A percentile compares a stretch with the other conserved stretches of the same genome.
Evolutionary conservation across 2,329 filamentous ascomycete genomes (phyloP).

Genomic region (Talaromyces atroroseus): DNA sequence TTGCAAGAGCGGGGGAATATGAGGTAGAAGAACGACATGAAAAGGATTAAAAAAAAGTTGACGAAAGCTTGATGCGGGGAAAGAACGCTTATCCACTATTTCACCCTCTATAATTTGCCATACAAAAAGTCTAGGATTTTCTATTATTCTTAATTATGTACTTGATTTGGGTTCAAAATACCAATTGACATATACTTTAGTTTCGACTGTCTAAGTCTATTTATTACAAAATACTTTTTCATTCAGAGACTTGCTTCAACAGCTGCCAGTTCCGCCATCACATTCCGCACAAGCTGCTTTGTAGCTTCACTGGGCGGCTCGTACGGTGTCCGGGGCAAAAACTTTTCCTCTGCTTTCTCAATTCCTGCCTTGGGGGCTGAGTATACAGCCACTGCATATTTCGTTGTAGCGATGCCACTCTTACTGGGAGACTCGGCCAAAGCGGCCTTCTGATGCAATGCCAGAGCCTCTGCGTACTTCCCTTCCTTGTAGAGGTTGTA

Average conservation of each 20-base stretch:
- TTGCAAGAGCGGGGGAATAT: too few relatives aligned
- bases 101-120: background rate
- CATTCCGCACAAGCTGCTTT: conserved; percentile 39
- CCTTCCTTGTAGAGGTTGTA: conserved; percentile 59
- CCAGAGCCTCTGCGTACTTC: conserved; percentile 53
- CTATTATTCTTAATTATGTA: background rate
- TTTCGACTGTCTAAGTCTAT: background rate
- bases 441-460: conserved; percentile 57
- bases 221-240: too few relatives aligned
- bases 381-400: conserved; percentile 60
- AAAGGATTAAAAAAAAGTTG: background rate
- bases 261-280: conserved; percentile 37
- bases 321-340: conserved; percentile 60
- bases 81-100: background rate
- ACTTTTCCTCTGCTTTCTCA: conserved; percentile 52
- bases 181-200: background rate
- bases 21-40: background rate
- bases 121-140: background rate
- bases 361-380: conserved; percentile 57
- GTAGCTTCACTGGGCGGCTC: conserved; percentile 40
- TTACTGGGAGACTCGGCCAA: conserved; percentile 63
- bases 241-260: conserved; percentile 31
- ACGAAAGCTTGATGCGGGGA: conserved; percentile 8
- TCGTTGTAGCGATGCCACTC: conserved; percentile 61
- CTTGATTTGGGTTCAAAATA: background rate